Conservation (phyloP, 2,329 filamentous ascomycete genomes). For the Pyricularia sp. region DNA sequence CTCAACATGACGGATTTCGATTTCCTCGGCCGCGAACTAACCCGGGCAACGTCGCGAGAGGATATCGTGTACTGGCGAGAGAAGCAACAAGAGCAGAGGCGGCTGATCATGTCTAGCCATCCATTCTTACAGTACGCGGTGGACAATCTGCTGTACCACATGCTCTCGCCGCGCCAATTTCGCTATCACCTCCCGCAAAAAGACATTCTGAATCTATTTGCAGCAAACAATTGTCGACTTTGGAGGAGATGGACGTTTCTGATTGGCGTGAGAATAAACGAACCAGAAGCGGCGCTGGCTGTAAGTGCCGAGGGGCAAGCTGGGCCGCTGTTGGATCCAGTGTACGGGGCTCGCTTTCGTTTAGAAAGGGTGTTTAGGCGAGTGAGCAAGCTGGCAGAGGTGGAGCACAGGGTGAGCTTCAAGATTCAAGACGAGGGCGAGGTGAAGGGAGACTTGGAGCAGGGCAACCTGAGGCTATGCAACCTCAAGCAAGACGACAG, state of each 20-base stretch:
- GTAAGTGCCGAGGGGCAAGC: constrained; percentile 10
- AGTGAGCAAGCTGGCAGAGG: constrained; percentile 11
- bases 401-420: not conserved
- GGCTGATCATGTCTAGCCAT: constrained; percentile 19
- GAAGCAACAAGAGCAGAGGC: constrained; percentile 15
- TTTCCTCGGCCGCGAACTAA: constrained; percentile 13
- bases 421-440: not conserved
- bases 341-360: constrained; percentile 19
- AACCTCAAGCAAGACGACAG: too few relatives aligned
- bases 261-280: constrained; percentile 13
- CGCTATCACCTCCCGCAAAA: constrained; percentile 22
- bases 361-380: constrained; percentile 21
- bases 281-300: constrained; percentile 13
- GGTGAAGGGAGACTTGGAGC: too few relatives aligned
- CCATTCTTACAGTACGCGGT: constrained; percentile 23
- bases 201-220: constrained; percentile 15
- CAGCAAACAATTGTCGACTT: constrained; percentile 17
- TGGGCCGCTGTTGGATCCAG: constrained; percentile 15
- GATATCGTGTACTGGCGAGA: constrained; percentile 10
- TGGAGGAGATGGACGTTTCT: constrained; percentile 23
- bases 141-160: constrained; percentile 20
- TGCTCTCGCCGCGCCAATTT: constrained; percentile 18
- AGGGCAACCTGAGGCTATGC: too few relatives aligned
- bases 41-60: constrained; percentile 2
- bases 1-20: constrained; percentile 24